These are phyloP conservation scores for Trichoderma virens DNA, from an alignment of 495 filamentous ascomycete genomes.

Conservation along the genomic window DNA sequence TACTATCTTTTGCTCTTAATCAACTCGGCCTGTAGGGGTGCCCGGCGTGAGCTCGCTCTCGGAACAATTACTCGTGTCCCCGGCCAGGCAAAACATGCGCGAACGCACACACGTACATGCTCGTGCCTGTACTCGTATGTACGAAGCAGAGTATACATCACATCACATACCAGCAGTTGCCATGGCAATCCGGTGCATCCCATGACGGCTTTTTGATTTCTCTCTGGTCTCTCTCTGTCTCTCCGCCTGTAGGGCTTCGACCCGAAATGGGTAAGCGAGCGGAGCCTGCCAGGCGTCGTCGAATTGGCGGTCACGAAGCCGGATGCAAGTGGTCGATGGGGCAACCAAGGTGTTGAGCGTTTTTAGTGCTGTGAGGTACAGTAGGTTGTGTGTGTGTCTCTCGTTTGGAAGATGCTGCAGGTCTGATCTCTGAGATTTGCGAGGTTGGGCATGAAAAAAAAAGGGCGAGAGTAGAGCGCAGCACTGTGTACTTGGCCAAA, in stretches of 20 bases:
- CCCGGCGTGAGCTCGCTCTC: no score
- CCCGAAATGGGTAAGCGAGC: neutral
- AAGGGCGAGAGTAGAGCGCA: no score
- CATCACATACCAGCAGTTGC: neutral
- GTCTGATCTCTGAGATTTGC: no score
- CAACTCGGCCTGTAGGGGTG: neutral
- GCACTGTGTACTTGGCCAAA: no score
- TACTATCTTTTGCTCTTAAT: no score
- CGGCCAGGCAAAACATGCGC: no score
- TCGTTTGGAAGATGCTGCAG: neutral
- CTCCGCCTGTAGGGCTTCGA: neutral
- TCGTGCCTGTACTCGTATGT: no score
- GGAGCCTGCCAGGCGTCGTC: neutral
- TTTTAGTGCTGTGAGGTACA: neutral
- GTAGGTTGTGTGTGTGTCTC: neutral
- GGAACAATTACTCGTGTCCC: no score
- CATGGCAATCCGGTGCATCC: neutral
- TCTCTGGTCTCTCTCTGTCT: neutral
- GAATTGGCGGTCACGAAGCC: constrained; percentile 6
- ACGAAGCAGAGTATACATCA: no score
- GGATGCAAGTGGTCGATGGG: neutral
- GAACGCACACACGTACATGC: no score
- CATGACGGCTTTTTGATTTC: neutral
- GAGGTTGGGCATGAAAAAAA: no score
- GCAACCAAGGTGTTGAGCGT: neutral